Evolutionary conservation across 2,329 filamentous ascomycete genomes (phyloP).

Genomic region (Samsoniella hepiali): DNA sequence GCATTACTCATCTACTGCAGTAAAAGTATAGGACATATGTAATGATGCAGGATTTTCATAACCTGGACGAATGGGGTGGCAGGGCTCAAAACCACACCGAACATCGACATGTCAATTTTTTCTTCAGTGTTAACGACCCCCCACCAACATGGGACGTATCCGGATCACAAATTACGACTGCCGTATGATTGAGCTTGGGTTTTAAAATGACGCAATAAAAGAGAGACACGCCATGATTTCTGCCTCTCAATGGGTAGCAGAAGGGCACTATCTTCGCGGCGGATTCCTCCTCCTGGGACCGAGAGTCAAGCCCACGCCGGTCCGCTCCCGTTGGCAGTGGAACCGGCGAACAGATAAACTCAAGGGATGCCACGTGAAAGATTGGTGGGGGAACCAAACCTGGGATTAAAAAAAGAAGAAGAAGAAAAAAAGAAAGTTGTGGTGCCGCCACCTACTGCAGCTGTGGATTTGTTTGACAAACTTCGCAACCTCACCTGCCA

Average conservation of each 20-base stretch:
- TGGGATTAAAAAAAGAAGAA: background rate
- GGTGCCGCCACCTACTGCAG: background rate
- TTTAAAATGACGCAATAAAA: too few relatives aligned
- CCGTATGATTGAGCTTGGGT: background rate
- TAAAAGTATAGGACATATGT: too few relatives aligned
- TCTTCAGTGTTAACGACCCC: too few relatives aligned
- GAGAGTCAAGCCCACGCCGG: background rate
- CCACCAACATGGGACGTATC: background rate
- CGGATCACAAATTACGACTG: background rate
- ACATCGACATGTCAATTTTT: background rate
- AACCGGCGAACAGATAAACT: background rate
- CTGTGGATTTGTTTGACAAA: background rate
- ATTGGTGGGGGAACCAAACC: background rate
- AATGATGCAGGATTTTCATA: too few relatives aligned
- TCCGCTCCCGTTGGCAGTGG: background rate
- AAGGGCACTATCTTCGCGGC: background rate
- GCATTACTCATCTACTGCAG: background rate
- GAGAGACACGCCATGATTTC: background rate
- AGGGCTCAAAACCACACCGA: background rate
- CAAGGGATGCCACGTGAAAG: background rate
- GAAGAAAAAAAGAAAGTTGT: background rate
- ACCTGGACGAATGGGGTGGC: background rate
- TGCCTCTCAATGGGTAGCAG: background rate
- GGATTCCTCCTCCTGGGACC: background rate
- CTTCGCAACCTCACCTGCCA: background rate